Conservation (phyloP, 345 rosid species). For the Combretum micranthum region DNA sequence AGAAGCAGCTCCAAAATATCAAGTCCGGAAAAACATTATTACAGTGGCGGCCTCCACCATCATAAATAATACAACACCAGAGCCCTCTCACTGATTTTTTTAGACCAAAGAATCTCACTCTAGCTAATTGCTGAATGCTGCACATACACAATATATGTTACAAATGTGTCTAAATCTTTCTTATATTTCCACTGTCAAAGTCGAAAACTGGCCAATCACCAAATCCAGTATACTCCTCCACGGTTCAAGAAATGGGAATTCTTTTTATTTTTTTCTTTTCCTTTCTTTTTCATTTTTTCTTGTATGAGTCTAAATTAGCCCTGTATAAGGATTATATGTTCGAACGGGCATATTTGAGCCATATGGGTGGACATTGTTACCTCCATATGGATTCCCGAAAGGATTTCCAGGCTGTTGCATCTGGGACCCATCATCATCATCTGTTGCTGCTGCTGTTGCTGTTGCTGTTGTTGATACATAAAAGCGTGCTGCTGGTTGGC, state of each 20-base stretch:
- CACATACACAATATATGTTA: conserved; percentile 49
- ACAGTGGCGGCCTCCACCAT: conserved; percentile 1
- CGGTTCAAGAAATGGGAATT: neutral
- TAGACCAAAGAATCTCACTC: conserved; percentile 36
- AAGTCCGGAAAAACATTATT: conserved; percentile 7
- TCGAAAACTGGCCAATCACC: conserved; percentile 11
- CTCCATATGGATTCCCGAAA: conserved; percentile 40
- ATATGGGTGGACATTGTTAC: conserved; percentile 37
- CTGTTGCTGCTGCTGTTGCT: conserved; percentile 52
- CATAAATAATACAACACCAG: neutral
- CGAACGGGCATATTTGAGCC: conserved; percentile 55
- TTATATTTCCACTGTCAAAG: neutral
- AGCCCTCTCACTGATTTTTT: conserved; percentile 16
- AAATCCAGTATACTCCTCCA: neutral
- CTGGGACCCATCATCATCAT: conserved; percentile 68
- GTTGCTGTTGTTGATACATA: conserved; percentile 49
- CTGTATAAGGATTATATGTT: conserved; percentile 53
- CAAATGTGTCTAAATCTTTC: conserved; percentile 17
- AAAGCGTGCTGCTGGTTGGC: conserved; percentile 62
- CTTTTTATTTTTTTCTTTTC: neutral
- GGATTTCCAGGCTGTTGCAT: conserved; percentile 43
- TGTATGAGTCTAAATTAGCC: conserved; percentile 29
- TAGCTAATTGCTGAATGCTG: conserved; percentile 34
- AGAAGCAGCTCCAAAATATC: neutral
- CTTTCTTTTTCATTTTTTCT: neutral